These are phyloP conservation scores for Fusarium subtropicale DNA, from an alignment of 2,329 filamentous ascomycete species.

Conservation along the genomic window DNA sequence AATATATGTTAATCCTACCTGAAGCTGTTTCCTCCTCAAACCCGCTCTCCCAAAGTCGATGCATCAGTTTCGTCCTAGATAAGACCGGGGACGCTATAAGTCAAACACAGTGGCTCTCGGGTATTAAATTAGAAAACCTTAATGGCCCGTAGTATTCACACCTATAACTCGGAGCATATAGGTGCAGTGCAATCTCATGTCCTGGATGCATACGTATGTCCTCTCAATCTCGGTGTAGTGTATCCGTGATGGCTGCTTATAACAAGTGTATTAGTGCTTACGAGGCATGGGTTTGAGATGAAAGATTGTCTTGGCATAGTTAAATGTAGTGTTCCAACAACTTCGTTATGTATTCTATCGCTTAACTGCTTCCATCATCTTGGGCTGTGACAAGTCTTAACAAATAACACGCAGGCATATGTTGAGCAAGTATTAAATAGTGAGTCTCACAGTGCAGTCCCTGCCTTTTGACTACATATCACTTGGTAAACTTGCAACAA, in stretches of 20 bases:
- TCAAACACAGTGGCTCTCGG: constrained; percentile 5
- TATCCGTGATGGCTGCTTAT: constrained; percentile 7
- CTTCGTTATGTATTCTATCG: constrained; percentile 2
- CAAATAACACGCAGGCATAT: not conserved
- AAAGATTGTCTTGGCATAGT: constrained; percentile 17
- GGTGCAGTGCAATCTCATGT: constrained; percentile 3
- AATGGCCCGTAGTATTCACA: not conserved
- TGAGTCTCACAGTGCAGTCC: not conserved
- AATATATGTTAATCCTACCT: constrained; percentile 4
- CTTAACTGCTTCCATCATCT: not conserved
- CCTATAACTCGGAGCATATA: not conserved
- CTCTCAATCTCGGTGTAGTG: not conserved
- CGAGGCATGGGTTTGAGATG: constrained; percentile 20
- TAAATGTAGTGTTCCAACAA: not conserved
- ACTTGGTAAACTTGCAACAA: not conserved
- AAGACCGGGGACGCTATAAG: constrained; percentile 23
- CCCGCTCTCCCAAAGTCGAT: not conserved
- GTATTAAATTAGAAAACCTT: constrained; percentile 9
- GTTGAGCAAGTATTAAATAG: not conserved
- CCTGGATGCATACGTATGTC: not conserved
- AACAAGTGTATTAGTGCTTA: constrained; percentile 10
- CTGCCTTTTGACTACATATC: not conserved
- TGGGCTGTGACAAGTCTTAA: not conserved
- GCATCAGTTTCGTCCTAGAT: constrained; percentile 11
- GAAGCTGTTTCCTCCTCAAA: constrained; percentile 26